Percentiles rank a stretch among this genome's conserved stretches.
These are phyloP conservation scores for Talinum fruticosum DNA, from an alignment of 148 eudicot genomes.

Conservation along the genomic window DNA sequence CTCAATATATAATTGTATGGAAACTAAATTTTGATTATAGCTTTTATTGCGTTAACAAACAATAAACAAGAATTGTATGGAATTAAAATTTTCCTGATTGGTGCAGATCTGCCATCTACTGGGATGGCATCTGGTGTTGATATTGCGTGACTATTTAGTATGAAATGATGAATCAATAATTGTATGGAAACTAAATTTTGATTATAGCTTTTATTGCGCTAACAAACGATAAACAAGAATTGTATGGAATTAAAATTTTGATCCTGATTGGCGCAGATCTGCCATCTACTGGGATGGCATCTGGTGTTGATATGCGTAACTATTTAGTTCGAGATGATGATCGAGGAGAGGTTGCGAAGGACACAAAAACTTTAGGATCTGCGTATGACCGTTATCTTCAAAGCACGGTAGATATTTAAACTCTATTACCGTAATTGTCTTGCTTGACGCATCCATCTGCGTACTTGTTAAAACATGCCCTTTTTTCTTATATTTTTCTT, in stretches of 20 bases:
- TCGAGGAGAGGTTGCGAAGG: conserved; percentile 39
- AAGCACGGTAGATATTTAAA: conserved; percentile 37
- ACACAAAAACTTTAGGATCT: conserved; percentile 50
- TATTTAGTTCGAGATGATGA: conserved; percentile 44
- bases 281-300: conserved; percentile 35
- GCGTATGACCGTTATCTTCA: conserved; percentile 72
- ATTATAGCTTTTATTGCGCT: too few relatives aligned
- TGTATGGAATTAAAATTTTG: conserved; percentile 12
- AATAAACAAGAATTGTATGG: not conserved
- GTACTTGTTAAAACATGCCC: conserved; percentile 15
- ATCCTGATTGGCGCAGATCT: conserved; percentile 38
- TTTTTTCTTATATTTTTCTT: conserved; percentile 5
- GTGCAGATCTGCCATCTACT: conserved; percentile 47
- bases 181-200: too few relatives aligned
- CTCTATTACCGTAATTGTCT: not conserved
- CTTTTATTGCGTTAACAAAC: not conserved
- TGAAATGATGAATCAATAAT: too few relatives aligned
- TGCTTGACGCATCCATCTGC: not conserved
- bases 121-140: conserved; percentile 36
- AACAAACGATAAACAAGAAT: not conserved
- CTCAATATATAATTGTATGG: too few relatives aligned
- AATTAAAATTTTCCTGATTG: conserved; percentile 19
- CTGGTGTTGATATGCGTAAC: conserved; percentile 39
- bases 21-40: too few relatives aligned
- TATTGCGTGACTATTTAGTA: conserved; percentile 36